These are phyloP conservation scores for Cinnamomum chago DNA, from an alignment of 164 flowering plant species.

Conservation along the genomic window DNA sequence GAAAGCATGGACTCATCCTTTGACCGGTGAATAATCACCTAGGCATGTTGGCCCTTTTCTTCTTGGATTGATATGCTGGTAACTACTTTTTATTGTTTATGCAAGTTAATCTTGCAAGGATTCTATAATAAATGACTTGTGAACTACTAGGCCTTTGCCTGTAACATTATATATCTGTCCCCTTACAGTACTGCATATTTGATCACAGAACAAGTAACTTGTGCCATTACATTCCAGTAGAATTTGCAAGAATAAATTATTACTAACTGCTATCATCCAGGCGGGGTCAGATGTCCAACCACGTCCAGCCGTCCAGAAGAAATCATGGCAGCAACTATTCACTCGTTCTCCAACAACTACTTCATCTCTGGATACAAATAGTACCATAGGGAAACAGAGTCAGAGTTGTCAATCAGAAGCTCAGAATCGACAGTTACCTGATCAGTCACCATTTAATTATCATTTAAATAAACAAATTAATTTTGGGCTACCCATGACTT, in stretches of 20 bases:
- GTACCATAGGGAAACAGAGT: not conserved
- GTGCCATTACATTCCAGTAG: not conserved
- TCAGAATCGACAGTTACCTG: conserved; percentile 27
- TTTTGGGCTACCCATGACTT: conserved; percentile 59
- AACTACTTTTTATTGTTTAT: no score
- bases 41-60: no score
- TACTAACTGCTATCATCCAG: conserved; percentile 20
- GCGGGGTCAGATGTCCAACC: conserved; percentile 42
- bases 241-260: not conserved
- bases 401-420: conserved; percentile 7
- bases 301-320: conserved; percentile 44
- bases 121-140: not conserved
- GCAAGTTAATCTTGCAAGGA: not conserved
- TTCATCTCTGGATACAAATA: conserved; percentile 22
- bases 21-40: no score
- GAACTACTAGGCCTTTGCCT: not conserved
- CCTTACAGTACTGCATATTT: no score
- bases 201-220: not conserved
- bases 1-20: no score
- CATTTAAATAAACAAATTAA: conserved; percentile 52
- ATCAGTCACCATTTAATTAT: conserved; percentile 33
- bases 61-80: no score
- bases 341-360: conserved; percentile 56
- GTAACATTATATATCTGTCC: not conserved
- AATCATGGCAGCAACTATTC: conserved; percentile 91